Base-by-base conservation (phyloP, 2,329 filamentous ascomycete species). In the Nannizziopsis arthrosporioides region DNA sequence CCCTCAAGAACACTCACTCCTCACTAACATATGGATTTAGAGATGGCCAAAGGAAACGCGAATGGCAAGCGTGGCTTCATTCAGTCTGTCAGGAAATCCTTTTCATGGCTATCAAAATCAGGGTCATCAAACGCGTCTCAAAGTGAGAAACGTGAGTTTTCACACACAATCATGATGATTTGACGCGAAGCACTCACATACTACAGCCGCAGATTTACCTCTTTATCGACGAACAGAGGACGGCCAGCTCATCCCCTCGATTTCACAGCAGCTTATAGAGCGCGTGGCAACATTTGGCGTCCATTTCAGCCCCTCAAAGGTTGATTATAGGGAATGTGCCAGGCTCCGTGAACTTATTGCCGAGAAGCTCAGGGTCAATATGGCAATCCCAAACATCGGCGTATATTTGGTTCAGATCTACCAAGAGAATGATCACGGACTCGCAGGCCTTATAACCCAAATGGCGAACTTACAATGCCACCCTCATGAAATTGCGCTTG, bases 401-500 rank as follows among this genome's bases (percentile, higher is more conserved):
- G 34, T 44, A n/a, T 48, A 46, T 15, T 19, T 56, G 6, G 51
- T 49, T 10, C 18, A 36, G 9, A 34, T 37, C 4, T 46, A 45
- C 17, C 48, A 51, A 32, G 41, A 44, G n/a, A 46, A 42, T 4
- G 56, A 58, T 39, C 30, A 45, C 19, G 34, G 14, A 1, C 50
- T 56, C 8, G 47, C 47, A 5, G 19, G 34, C 1, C 14, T 54
- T 0, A 47, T 58, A 22, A 57, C 56, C 1, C 42, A 31, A 5
- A 31, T 56, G 42, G 48, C 53, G n/a, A 31, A 51, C 19, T 34
- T 18, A 1, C 19, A 42, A 2, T 32, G 15, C 11, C 8, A 48
- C 1, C 55, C 56, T 27, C 19, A 11, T n/a, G 46, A 48, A 31
- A 56, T 57, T 18, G 52, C 47, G 5, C 38, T 39, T n/a, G 34